Conservation (phyloP, 352 stramenopile genomes). For the Phytophthora tubulina region DNA sequence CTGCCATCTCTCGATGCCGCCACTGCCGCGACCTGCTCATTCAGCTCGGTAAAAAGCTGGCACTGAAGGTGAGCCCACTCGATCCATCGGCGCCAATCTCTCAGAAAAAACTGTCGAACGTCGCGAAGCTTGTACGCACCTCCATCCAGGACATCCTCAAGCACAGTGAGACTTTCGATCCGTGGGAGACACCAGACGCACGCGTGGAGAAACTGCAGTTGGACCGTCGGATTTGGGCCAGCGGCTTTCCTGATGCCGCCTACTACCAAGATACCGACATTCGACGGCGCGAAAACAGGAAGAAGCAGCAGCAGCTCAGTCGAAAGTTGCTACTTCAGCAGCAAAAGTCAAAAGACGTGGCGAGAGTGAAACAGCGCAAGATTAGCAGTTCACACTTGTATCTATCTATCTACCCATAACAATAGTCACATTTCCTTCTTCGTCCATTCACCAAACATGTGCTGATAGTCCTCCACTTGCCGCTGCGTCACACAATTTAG, state of each 20-base stretch:
- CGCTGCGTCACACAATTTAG: slow-evolving; percentile 40
- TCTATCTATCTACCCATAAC: background rate
- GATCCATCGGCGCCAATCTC: slow-evolving; percentile 16
- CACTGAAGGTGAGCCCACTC: slow-evolving; percentile 32
- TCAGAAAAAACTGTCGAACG: slow-evolving; percentile 9
- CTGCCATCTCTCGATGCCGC: slow-evolving; percentile 46
- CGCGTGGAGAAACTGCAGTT: slow-evolving; percentile 56
- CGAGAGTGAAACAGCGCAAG: slow-evolving; percentile 13
- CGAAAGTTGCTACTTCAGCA: slow-evolving; percentile 32
- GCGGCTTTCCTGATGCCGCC: slow-evolving; percentile 57
- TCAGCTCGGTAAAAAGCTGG: slow-evolving; percentile 51
- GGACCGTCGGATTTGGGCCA: slow-evolving; percentile 50
- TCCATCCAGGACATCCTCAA: slow-evolving; percentile 41
- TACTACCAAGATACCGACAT: slow-evolving; percentile 53
- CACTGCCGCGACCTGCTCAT: slow-evolving; percentile 58
- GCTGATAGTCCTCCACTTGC: slow-evolving; percentile 81
- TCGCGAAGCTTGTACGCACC: slow-evolving; percentile 24
- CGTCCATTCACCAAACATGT: slow-evolving; percentile 85
- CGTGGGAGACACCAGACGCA: slow-evolving; percentile 56
- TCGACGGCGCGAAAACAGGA: slow-evolving; percentile 36
- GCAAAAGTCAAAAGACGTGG: slow-evolving; percentile 18
- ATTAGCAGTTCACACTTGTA: slow-evolving; percentile 5
- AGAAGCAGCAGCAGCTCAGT: slow-evolving; percentile 43
- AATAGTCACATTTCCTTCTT: slow-evolving; percentile 80
- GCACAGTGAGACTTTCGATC: slow-evolving; percentile 41